Conservation (phyloP, 768 basidiomycete species). For the Austroboletus festivus region DNA sequence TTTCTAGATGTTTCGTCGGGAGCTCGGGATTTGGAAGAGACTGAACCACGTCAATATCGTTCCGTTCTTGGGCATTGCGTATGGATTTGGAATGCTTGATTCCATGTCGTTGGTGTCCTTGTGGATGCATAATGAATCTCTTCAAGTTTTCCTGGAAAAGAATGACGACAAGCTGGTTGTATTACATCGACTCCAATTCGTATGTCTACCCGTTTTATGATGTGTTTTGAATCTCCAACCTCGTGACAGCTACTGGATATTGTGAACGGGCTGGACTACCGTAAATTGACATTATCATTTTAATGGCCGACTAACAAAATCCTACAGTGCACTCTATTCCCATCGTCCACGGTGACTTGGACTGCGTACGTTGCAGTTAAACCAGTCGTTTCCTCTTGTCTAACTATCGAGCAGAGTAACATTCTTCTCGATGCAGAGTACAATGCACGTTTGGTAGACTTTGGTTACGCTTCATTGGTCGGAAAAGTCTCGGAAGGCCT, state of each 20-base stretch:
- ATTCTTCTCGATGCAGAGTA: constrained; percentile 8
- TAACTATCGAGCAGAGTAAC: constrained; percentile 2
- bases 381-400: no score
- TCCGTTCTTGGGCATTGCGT: neutral
- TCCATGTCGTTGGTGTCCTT: constrained; percentile 21
- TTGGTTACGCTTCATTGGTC: constrained; percentile 8
- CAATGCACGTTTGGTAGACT: constrained; percentile 7
- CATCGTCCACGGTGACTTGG: constrained; percentile 7
- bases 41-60: neutral
- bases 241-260: constrained; percentile 14
- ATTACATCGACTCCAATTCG: neutral
- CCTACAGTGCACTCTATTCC: constrained; percentile 8
- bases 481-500: constrained; percentile 4
- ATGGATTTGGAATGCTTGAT: neutral
- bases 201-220: constrained; percentile 14
- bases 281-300: neutral
- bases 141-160: constrained; percentile 12
- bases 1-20: constrained; percentile 2
- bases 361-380: neutral
- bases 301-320: neutral
- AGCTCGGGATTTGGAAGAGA: constrained; percentile 10
- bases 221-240: constrained; percentile 11
- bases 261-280: constrained; percentile 9
- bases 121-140: constrained; percentile 25
- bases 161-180: neutral